Base-by-base conservation (phyloP, 345 rosid species). In the Corchorus capsularis region DNA sequence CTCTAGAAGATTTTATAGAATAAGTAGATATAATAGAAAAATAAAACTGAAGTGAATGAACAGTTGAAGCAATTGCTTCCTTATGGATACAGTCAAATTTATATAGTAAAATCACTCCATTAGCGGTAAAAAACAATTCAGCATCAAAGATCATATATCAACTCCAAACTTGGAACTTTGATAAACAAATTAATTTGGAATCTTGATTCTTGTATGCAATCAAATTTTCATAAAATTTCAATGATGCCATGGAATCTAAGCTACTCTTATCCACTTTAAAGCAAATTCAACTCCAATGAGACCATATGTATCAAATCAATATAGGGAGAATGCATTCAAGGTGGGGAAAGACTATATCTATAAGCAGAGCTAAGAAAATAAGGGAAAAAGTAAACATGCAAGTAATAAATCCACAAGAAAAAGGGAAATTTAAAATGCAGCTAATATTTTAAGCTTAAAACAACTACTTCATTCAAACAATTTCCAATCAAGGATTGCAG, bases 351-450 rank as follows among this genome's bases (percentile, higher is more conserved):
- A 3, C 22, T 13, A 57, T 15, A 15, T 32, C 15, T 55, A 47
- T 27, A 27, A 27, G 27, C 27, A 8, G 16, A 69, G 15, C 7
- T 19, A n/a, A 50, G 0, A 32, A 69, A 49, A 11, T 3, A 17
- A 27, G 32, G 43, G 7, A 5, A 11, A 1, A 45, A 45, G 8
- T 45, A 35, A 69, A 69, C 27, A 52, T 52, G 62, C 47, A 70
- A 37, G 34, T 17, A 53, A 17, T 35, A 4, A 34, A 69, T 69
- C 46, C 39, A 50, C 8, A 12, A 53, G 47, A 37, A 37, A 5
- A 70, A 9, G 17, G 14, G 16, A 50, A 34, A 0, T 6, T 8
- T 17, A 4, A 53, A 78, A 76, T 75, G 82, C 74, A 75, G 80
- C 72, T 67, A 41, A 46, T n/a, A 57, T 19, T 14, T 61, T 49